A percentile compares a stretch with the other conserved stretches of the same genome.
Evolutionary conservation across 2,329 filamentous ascomycete species (phyloP).

Genomic region (Fusarium cyanostomum): DNA sequence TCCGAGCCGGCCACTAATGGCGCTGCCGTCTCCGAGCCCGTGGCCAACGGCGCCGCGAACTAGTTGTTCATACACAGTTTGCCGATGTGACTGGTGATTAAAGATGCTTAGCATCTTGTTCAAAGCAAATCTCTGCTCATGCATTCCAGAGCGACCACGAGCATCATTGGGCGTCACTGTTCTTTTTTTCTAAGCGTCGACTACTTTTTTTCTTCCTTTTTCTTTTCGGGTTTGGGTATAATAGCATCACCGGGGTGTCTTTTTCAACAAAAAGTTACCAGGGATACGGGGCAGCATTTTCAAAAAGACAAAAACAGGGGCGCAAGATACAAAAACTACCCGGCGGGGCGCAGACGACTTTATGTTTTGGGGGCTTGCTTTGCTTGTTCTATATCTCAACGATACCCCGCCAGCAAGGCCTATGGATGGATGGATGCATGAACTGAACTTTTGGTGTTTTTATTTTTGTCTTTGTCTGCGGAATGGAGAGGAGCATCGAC

Average conservation of each 20-base stretch:
- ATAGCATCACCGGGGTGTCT: constrained; percentile 47
- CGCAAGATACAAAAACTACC: constrained; percentile 39
- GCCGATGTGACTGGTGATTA: neutral
- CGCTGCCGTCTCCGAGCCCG: constrained; percentile 9
- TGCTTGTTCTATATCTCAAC: constrained; percentile 53
- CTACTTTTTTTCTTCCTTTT: constrained; percentile 13
- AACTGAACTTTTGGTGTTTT: constrained; percentile 29
- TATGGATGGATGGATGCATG: constrained; percentile 45
- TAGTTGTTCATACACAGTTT: constrained; percentile 12
- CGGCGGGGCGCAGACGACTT: constrained; percentile 45
- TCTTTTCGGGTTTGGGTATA: constrained; percentile 34
- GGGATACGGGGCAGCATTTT: constrained; percentile 42
- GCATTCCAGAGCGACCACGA: constrained; percentile 22
- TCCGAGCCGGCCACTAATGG: constrained; percentile 36
- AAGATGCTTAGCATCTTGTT: constrained; percentile 14
- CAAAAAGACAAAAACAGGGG: constrained; percentile 30
- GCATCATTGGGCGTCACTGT: constrained; percentile 28
- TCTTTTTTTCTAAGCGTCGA: constrained; percentile 28
- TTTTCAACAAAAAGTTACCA: constrained; percentile 56
- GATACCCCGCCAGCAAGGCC: constrained; percentile 51
- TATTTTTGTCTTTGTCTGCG: constrained; percentile 1
- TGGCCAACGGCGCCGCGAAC: constrained; percentile 29
- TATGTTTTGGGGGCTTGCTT: constrained; percentile 46
- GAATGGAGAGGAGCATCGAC: constrained; percentile 10
- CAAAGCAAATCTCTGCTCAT: constrained; percentile 2